phyloP scores from a whole-genome alignment of 805 yeast genomes.

The Monosporozyma aerobia region DNA sequence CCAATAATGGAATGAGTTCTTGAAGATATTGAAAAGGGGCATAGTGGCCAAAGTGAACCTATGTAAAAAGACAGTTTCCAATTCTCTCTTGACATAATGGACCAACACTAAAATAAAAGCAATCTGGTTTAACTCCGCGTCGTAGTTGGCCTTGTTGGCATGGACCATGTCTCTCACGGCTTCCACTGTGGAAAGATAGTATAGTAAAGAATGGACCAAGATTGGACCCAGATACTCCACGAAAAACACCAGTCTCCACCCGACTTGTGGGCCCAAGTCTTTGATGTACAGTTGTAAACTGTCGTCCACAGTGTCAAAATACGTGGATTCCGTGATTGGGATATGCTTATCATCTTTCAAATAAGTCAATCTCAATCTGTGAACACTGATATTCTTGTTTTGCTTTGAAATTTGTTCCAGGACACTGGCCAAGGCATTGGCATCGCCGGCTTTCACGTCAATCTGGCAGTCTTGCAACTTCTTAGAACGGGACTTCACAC shows the following conservation, averaged over 20 bases:
- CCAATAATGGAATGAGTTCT: constrained; percentile 91
- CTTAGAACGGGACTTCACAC: constrained; percentile 53
- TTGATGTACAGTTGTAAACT: constrained; percentile 51
- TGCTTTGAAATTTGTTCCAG: constrained; percentile 35
- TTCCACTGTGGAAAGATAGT: constrained; percentile 28
- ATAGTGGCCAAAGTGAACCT: constrained; percentile 81
- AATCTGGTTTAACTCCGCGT: constrained; percentile 23
- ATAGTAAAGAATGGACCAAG: constrained; percentile 64
- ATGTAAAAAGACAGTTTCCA: constrained; percentile 79
- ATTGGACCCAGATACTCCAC: constrained; percentile 89
- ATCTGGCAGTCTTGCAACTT: constrained; percentile 41
- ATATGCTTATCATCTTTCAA: constrained; percentile 27
- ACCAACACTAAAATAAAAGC: constrained; percentile 43
- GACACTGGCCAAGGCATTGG: constrained; percentile 37
- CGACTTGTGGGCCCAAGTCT: constrained; percentile 88
- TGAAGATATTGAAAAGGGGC: constrained; percentile 83
- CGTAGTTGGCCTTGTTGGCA: constrained; percentile 6
- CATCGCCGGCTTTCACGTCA: constrained; percentile 24
- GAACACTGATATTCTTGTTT: constrained; percentile 35
- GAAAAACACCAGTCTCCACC: constrained; percentile 84
- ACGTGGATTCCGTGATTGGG: constrained; percentile 19
- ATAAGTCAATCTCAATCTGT: constrained; percentile 50
- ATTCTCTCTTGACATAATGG: constrained; percentile 83
- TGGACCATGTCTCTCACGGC: background rate
- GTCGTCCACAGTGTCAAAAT: constrained; percentile 26